phyloP scores from a whole-genome alignment of 2,329 filamentous ascomycete species.

The Diaporthe caulivora region DNA sequence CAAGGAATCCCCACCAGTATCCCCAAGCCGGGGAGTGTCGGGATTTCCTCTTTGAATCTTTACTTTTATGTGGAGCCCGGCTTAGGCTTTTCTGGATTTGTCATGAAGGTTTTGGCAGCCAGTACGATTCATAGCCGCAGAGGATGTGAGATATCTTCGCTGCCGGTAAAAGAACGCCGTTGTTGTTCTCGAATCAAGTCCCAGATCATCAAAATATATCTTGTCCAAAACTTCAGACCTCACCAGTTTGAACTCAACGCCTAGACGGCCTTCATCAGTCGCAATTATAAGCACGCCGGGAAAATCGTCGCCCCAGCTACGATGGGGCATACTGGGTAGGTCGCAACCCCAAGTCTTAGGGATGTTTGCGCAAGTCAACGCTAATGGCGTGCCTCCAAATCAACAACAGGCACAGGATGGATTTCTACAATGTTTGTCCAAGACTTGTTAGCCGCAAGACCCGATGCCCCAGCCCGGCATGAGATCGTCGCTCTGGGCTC shows the following conservation, averaged over 20 bases:
- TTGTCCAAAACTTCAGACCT: not conserved
- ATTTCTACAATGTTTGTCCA: conserved; percentile 32
- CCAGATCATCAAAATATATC: not conserved
- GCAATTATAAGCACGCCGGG: not conserved
- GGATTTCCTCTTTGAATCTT: not conserved
- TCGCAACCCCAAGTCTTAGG: not conserved
- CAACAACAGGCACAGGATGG: conserved; percentile 28
- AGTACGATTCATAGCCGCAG: not conserved
- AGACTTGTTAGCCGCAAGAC: conserved; percentile 17
- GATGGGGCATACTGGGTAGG: conserved; percentile 4
- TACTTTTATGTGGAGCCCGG: not conserved
- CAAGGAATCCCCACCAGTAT: not conserved
- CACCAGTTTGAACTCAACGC: not conserved
- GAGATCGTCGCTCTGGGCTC: conserved; percentile 26
- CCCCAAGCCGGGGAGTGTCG: not conserved
- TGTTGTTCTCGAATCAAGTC: not conserved
- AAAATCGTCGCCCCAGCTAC: not conserved
- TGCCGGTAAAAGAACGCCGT: not conserved
- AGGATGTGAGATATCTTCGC: too few species aligned
- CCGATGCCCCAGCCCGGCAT: conserved; percentile 30
- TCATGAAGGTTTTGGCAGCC: too few species aligned
- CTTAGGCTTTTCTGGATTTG: too few species aligned
- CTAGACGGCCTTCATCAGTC: not conserved
- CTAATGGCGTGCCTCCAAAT: not conserved
- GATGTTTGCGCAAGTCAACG: not conserved